These are phyloP conservation scores for Fraxinus greggii DNA, from an alignment of 305 asterid species.

Conservation along the genomic window DNA sequence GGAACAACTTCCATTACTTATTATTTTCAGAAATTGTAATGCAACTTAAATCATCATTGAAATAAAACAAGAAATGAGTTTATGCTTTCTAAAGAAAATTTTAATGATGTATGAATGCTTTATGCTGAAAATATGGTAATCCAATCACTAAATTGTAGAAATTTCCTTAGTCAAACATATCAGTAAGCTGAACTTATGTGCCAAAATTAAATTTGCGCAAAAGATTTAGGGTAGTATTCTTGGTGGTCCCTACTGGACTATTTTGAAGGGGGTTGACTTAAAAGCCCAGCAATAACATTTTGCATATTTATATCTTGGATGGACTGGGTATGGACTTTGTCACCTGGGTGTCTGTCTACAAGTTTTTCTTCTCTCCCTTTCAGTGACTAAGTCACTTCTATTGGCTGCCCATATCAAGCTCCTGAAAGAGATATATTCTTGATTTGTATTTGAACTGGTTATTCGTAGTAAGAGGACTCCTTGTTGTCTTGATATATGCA, in stretches of 20 bases:
- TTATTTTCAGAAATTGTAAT: neutral
- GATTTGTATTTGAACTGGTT: neutral
- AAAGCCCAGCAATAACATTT: neutral
- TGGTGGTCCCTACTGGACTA: neutral
- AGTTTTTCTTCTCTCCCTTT: neutral
- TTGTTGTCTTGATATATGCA: neutral
- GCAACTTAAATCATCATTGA: neutral
- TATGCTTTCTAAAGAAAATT: neutral
- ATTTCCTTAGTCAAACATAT: neutral
- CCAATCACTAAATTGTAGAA: neutral
- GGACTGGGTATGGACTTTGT: neutral
- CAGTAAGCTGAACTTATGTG: neutral
- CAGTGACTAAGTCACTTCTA: neutral
- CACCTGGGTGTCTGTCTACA: neutral
- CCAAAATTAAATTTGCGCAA: neutral
- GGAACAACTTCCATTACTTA: neutral
- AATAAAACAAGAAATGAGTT: neutral
- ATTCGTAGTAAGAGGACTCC: neutral
- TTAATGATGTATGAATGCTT: slow-evolving; percentile 11
- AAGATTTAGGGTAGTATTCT: neutral
- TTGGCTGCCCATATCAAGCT: neutral
- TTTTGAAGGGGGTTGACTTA: neutral
- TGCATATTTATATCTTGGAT: neutral
- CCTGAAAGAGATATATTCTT: neutral
- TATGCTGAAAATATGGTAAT: slow-evolving; percentile 11